A percentile compares a stretch with the other conserved stretches of the same genome.
Evolutionary conservation across 169 alveolate genomes (phyloP).

Genomic region (Theileria sp.): DNA sequence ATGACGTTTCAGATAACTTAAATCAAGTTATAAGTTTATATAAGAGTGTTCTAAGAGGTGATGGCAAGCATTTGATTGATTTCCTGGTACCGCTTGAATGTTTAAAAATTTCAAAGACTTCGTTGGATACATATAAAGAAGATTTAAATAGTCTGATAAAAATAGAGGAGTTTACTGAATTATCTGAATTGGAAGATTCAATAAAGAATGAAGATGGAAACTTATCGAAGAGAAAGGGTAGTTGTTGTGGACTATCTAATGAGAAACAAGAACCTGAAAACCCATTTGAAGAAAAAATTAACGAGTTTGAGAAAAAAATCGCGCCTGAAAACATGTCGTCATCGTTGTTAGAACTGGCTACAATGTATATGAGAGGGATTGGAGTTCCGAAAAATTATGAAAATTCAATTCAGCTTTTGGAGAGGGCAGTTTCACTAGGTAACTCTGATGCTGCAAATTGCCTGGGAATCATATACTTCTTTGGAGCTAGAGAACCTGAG

Average conservation of each 20-base stretch:
- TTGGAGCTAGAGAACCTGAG: constrained; percentile 26
- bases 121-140: background rate
- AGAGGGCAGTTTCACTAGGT: constrained; percentile 52
- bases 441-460: constrained; percentile 59
- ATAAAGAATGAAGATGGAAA: constrained; percentile 19
- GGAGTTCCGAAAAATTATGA: constrained; percentile 55
- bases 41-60: constrained; percentile 10
- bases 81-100: constrained; percentile 41
- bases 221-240: constrained; percentile 22
- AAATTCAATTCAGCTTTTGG: constrained; percentile 45
- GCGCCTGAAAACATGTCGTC: constrained; percentile 40
- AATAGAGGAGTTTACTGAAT: constrained; percentile 47
- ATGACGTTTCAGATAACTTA: constrained; percentile 17
- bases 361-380: constrained; percentile 44
- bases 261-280: background rate
- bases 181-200: constrained; percentile 32
- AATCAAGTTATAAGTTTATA: constrained; percentile 20
- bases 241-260: background rate
- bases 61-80: background rate
- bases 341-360: constrained; percentile 42
- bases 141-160: constrained; percentile 23
- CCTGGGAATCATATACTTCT: constrained; percentile 40
- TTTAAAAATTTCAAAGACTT: constrained; percentile 6
- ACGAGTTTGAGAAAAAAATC: constrained; percentile 1
- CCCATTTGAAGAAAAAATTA: constrained; percentile 2